These are phyloP conservation scores for Amylocystis lapponica DNA, from an alignment of 768 basidiomycete species.

Conservation along the genomic window DNA sequence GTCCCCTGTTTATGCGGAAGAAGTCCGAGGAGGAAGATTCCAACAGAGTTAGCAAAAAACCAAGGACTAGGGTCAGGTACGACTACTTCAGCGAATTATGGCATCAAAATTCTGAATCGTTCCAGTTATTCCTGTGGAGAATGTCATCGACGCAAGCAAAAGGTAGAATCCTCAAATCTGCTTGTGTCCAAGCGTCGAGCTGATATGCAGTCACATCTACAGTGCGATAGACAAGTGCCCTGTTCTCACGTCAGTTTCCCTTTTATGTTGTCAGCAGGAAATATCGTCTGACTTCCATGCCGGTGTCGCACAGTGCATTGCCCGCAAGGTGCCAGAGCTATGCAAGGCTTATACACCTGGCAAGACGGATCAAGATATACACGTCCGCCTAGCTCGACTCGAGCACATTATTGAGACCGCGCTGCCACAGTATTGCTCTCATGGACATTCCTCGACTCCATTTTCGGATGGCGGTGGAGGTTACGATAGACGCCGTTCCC, in stretches of 20 bases:
- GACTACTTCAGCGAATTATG: constrained; percentile 7
- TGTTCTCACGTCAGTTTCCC: constrained; percentile 65
- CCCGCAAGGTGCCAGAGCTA: constrained; percentile 81
- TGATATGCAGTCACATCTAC: constrained; percentile 9
- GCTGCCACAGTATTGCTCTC: constrained; percentile 64
- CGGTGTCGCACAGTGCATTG: constrained; percentile 55
- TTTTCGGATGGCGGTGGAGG: constrained; percentile 7
- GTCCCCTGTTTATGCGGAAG: constrained; percentile 46
- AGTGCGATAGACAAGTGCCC: constrained; percentile 85
- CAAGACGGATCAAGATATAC: constrained; percentile 78
- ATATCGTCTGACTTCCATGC: too few species aligned
- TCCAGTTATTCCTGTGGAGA: constrained; percentile 79
- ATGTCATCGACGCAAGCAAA: constrained; percentile 86
- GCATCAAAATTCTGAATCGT: constrained; percentile 1
- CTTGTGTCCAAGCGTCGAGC: too few species aligned
- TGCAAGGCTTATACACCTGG: constrained; percentile 88
- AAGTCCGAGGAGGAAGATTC: constrained; percentile 58
- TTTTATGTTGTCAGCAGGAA: constrained; percentile 7
- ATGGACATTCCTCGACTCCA: constrained; percentile 30
- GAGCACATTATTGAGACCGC: constrained; percentile 81
- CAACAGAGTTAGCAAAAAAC: constrained; percentile 50
- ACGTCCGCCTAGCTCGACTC: constrained; percentile 63
- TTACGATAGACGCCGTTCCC: constrained; percentile 36
- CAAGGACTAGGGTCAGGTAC: constrained; percentile 71
- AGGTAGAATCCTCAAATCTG: too few species aligned